Conservation (phyloP, 164 flowering plant species). For the Nelumbo lutea region DNA sequence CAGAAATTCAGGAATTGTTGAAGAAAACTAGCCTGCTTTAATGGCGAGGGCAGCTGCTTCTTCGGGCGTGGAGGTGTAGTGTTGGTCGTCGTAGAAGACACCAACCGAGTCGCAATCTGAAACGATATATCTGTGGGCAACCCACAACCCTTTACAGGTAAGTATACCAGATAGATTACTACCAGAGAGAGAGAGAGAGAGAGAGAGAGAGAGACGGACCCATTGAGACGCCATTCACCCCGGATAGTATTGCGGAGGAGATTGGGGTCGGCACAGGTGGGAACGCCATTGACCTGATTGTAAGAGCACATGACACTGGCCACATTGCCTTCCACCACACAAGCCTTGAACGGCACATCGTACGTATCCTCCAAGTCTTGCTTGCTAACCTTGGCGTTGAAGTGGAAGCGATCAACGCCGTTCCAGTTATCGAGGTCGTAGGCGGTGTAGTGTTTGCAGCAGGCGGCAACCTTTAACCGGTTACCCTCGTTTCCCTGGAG, state of each 20-base stretch:
- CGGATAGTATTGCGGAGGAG: slow-evolving; percentile 63
- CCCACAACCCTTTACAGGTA: background rate
- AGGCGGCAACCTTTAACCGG: slow-evolving; percentile 84
- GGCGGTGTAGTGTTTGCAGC: slow-evolving; percentile 92
- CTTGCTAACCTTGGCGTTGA: slow-evolving; percentile 82
- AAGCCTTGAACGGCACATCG: slow-evolving; percentile 61
- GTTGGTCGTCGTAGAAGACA: slow-evolving; percentile 64
- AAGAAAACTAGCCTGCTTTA: slow-evolving; percentile 56
- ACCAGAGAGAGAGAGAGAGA: no score
- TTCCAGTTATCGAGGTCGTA: slow-evolving; percentile 94
- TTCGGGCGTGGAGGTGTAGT: slow-evolving; percentile 79
- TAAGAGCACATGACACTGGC: slow-evolving; percentile 96
- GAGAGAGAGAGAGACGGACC: slow-evolving; percentile 28
- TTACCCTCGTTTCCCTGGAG: slow-evolving; percentile 57
- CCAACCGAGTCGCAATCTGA: slow-evolving; percentile 95
- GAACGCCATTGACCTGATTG: slow-evolving; percentile 86
- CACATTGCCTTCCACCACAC: slow-evolving; percentile 81
- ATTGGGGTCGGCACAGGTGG: slow-evolving; percentile 82
- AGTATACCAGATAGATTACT: no score
- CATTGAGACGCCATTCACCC: slow-evolving; percentile 70
- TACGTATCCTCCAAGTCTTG: slow-evolving; percentile 88
- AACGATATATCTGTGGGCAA: slow-evolving; percentile 61
- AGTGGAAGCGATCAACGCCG: slow-evolving; percentile 81
- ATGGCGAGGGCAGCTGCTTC: slow-evolving; percentile 90
- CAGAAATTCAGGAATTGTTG: background rate